Conservation (phyloP, 257 asterid genomes). For the Gynochthodes officinalis region DNA sequence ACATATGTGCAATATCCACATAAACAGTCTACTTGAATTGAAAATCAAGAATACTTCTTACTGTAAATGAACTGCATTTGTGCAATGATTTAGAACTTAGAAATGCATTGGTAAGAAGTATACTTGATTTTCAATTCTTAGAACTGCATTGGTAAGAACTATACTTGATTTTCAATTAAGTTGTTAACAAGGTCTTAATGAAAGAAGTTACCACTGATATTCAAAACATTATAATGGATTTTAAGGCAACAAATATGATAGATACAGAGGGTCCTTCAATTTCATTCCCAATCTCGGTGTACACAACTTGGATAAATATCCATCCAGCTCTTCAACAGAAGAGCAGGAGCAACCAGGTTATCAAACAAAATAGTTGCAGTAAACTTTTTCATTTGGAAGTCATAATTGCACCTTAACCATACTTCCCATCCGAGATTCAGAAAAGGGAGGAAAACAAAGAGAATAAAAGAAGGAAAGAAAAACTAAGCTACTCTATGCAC, state of each 20-base stretch:
- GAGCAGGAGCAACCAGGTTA: background rate
- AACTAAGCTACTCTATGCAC: background rate
- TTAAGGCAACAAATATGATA: background rate
- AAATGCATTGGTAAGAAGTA: too few relatives aligned
- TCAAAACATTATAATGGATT: background rate
- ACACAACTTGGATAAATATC: background rate
- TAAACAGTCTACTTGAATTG: background rate
- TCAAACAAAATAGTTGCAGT: background rate
- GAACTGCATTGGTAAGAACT: too few relatives aligned
- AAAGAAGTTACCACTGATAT: background rate
- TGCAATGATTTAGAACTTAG: too few relatives aligned
- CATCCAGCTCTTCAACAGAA: background rate
- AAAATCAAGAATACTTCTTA: background rate
- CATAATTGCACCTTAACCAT: background rate
- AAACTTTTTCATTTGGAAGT: background rate
- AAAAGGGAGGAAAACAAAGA: too few relatives aligned
- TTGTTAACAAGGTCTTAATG: background rate
- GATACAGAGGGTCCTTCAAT: background rate
- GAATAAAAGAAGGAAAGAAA: background rate
- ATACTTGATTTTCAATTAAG: too few relatives aligned
- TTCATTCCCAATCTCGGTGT: background rate
- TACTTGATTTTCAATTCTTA: too few relatives aligned
- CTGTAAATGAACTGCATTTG: too few relatives aligned
- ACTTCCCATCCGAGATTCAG: background rate
- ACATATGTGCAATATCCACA: background rate